phyloP scores from a whole-genome alignment of 2,329 filamentous ascomycete genomes.

The Ilyonectria robusta region DNA sequence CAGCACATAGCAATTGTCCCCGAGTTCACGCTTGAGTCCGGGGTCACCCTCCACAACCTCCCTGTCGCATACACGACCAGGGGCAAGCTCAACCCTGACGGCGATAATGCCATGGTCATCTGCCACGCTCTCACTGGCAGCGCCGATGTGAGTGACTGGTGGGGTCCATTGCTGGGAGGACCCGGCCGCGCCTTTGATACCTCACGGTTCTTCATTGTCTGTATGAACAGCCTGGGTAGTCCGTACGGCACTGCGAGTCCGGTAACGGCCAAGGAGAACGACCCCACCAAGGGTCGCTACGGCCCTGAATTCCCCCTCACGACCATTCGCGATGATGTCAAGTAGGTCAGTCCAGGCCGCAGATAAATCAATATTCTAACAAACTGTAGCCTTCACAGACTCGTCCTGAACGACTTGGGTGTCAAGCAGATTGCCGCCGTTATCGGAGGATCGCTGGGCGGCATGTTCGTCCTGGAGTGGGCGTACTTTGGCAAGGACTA shows the following conservation, averaged over 20 bases:
- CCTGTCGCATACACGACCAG: slow-evolving; percentile 78
- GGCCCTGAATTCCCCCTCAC: slow-evolving; percentile 97
- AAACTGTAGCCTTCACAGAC: slow-evolving; percentile 76
- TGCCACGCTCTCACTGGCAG: slow-evolving; percentile 90
- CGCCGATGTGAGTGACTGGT: slow-evolving; percentile 89
- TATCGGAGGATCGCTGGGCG: slow-evolving; percentile 87
- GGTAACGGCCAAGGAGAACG: slow-evolving; percentile 88
- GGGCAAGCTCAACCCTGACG: slow-evolving; percentile 70
- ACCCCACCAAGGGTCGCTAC: slow-evolving; percentile 81
- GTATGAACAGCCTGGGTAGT: slow-evolving; percentile 88
- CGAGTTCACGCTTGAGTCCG: slow-evolving; percentile 93
- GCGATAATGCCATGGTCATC: slow-evolving; percentile 80
- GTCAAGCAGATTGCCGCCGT: slow-evolving; percentile 84
- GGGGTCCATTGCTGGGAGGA: slow-evolving; percentile 85
- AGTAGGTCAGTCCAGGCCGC: slow-evolving; percentile 64
- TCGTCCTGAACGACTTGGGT: slow-evolving; percentile 85
- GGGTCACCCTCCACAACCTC: slow-evolving; percentile 84
- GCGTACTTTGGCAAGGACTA: slow-evolving; percentile 92
- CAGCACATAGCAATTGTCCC: slow-evolving; percentile 91
- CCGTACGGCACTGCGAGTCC: slow-evolving; percentile 91
- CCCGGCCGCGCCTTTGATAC: slow-evolving; percentile 85
- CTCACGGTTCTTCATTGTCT: slow-evolving; percentile 87
- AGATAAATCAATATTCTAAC: slow-evolving; percentile 33
- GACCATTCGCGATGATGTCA: slow-evolving; percentile 95
- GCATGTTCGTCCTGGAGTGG: slow-evolving; percentile 93